Percentiles rank a stretch among this genome's conserved stretches.
phyloP scores from a whole-genome alignment of 2,329 filamentous ascomycete genomes.

The Monascus ruber region DNA sequence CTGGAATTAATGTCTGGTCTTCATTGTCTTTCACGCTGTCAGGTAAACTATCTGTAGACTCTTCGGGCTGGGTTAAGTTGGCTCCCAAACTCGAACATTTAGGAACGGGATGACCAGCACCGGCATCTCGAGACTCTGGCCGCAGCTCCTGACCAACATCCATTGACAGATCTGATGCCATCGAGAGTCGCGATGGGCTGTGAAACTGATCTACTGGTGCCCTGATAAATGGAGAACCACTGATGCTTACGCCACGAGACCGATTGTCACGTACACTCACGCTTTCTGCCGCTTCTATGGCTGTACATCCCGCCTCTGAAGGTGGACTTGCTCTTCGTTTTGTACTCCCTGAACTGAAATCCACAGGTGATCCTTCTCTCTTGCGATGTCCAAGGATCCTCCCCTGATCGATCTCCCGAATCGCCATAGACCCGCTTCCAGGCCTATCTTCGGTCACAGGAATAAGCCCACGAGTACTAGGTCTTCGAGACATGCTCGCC shows the following conservation, averaged over 20 bases:
- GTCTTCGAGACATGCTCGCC: slow-evolving; percentile 2
- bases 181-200: slow-evolving; percentile 18
- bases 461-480: slow-evolving; percentile 3
- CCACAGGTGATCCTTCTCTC: slow-evolving; percentile 22
- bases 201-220: slow-evolving; percentile 22
- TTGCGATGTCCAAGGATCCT: slow-evolving; percentile 12
- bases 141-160: slow-evolving; percentile 12
- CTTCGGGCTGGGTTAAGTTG: slow-evolving; percentile 13
- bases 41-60: slow-evolving; percentile 6
- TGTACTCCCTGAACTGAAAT: slow-evolving; percentile 14
- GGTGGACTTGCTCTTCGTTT: slow-evolving; percentile 19
- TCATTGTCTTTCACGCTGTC: slow-evolving; percentile 16
- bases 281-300: slow-evolving; percentile 9
- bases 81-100: slow-evolving; percentile 19
- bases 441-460: slow-evolving; percentile 3
- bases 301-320: slow-evolving; percentile 13
- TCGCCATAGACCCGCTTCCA: neutral
- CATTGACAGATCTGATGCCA: slow-evolving; percentile 15
- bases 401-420: slow-evolving; percentile 5
- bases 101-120: slow-evolving; percentile 5
- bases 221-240: slow-evolving; percentile 39
- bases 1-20: slow-evolving; percentile 53
- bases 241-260: slow-evolving; percentile 30
- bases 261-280: slow-evolving; percentile 14
- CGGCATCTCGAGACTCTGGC: slow-evolving; percentile 8